These are phyloP conservation scores for Dothideomycetidae sp. DNA, from an alignment of 2,329 filamentous ascomycete genomes.

Conservation along the genomic window DNA sequence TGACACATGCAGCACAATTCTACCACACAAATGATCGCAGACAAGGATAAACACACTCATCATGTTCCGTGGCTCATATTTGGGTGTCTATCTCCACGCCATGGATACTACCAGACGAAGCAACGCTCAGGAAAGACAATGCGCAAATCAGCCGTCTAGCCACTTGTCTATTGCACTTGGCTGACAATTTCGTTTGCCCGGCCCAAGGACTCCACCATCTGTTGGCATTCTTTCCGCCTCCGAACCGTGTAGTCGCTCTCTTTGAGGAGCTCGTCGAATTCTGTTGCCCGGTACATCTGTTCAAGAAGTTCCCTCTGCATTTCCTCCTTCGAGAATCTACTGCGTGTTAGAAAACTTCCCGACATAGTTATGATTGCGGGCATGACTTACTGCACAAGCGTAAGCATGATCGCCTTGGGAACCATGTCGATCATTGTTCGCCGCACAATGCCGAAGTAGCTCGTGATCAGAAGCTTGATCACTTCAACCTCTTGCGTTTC, in stretches of 20 bases:
- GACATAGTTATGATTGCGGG: constrained; percentile 10
- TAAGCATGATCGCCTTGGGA: constrained; percentile 97
- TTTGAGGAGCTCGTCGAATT: constrained; percentile 87
- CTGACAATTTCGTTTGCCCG: constrained; percentile 94
- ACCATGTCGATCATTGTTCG: constrained; percentile 99
- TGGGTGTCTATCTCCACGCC: not conserved
- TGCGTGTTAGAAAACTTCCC: constrained; percentile 9
- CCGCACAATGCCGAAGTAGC: constrained; percentile 96
- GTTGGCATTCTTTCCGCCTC: constrained; percentile 92
- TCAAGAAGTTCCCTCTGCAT: constrained; percentile 96
- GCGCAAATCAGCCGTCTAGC: not conserved
- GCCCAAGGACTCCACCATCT: constrained; percentile 90
- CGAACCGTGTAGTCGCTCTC: constrained; percentile 95
- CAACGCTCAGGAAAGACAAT: constrained; percentile 6
- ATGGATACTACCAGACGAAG: not conserved
- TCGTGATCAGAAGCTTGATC: constrained; percentile 92
- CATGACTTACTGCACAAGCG: constrained; percentile 69
- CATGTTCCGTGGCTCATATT: not conserved
- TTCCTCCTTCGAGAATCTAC: constrained; percentile 84
- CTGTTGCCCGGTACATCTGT: constrained; percentile 88
- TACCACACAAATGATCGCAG: too few relatives aligned
- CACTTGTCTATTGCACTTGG: constrained; percentile 41
- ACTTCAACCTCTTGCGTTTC: constrained; percentile 95
- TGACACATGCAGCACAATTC: too few relatives aligned
- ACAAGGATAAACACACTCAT: too few relatives aligned